phyloP scores from a whole-genome alignment of 805 yeast species.

The Starmerella asiatica region DNA sequence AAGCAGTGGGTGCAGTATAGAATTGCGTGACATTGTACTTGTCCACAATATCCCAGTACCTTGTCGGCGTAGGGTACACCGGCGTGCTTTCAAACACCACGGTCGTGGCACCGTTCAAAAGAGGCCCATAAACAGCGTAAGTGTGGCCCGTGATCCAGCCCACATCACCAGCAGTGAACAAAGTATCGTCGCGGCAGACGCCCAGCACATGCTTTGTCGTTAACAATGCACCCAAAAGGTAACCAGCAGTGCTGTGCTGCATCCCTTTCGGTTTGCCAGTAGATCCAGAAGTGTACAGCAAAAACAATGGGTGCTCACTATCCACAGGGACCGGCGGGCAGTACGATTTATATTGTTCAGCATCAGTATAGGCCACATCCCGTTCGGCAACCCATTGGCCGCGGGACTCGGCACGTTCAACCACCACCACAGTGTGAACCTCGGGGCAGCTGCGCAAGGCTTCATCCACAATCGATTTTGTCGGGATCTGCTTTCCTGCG shows the following conservation, averaged over 20 bases:
- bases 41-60: slow-evolving; percentile 95
- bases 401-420: slow-evolving; percentile 49
- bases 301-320: slow-evolving; percentile 88
- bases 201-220: slow-evolving; percentile 91
- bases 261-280: slow-evolving; percentile 99
- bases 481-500: slow-evolving; percentile 73
- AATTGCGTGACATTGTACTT: slow-evolving; percentile 85
- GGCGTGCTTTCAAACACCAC: slow-evolving; percentile 96
- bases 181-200: slow-evolving; percentile 70
- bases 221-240: slow-evolving; percentile 78
- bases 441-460: slow-evolving; percentile 59
- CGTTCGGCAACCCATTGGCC: slow-evolving; percentile 43
- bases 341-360: slow-evolving; percentile 67
- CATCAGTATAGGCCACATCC: slow-evolving; percentile 92
- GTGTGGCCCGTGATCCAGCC: slow-evolving; percentile 99
- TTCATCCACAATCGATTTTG: slow-evolving; percentile 91
- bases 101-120: slow-evolving; percentile 75
- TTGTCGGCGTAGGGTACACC: slow-evolving; percentile 85
- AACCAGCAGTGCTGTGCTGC: slow-evolving; percentile 90
- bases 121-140: slow-evolving; percentile 88
- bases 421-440: slow-evolving; percentile 74
- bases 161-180: slow-evolving; percentile 96
- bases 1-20: slow-evolving; percentile 97
- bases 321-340: slow-evolving; percentile 76
- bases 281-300: slow-evolving; percentile 94